Conservation (phyloP, 1,284 basidiomycete genomes). For the Naganishia liquefaciens region DNA sequence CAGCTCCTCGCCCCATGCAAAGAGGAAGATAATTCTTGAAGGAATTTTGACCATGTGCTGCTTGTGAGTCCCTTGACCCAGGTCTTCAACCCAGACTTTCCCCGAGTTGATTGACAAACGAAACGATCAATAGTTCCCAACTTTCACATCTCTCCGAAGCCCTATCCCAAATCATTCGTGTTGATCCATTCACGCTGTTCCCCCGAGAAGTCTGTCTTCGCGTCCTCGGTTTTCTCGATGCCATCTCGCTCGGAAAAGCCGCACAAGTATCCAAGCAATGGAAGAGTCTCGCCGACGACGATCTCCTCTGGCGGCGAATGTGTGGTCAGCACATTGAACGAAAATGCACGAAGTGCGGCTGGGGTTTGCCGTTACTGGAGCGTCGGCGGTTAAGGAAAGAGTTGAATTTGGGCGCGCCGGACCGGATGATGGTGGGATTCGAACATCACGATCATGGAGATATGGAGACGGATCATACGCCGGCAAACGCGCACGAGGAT, state of each 20-base stretch:
- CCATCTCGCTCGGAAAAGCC: slow-evolving; percentile 90
- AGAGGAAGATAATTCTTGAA: slow-evolving; percentile 89
- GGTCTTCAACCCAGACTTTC: too few relatives aligned
- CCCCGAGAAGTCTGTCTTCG: slow-evolving; percentile 86
- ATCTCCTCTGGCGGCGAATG: slow-evolving; percentile 92
- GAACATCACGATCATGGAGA: slow-evolving; percentile 40
- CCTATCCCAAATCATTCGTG: slow-evolving; percentile 84
- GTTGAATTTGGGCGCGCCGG: slow-evolving; percentile 48
- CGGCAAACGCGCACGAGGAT: slow-evolving; percentile 35
- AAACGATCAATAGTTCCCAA: slow-evolving; percentile 60
- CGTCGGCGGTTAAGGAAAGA: slow-evolving; percentile 52
- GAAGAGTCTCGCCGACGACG: slow-evolving; percentile 90
- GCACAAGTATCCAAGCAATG: slow-evolving; percentile 88
- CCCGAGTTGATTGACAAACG: background rate
- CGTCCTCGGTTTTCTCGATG: slow-evolving; percentile 89
- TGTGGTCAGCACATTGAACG: slow-evolving; percentile 99
- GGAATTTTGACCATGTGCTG: slow-evolving; percentile 99
- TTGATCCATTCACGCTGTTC: slow-evolving; percentile 90
- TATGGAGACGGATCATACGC: slow-evolving; percentile 35
- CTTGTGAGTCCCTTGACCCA: slow-evolving; percentile 58
- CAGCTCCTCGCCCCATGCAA: slow-evolving; percentile 86
- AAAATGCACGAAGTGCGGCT: slow-evolving; percentile 95
- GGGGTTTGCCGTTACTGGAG: slow-evolving; percentile 91
- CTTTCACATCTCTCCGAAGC: slow-evolving; percentile 95
- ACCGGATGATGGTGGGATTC: slow-evolving; percentile 43